Percentiles rank a stretch among this genome's conserved stretches.
Evolutionary conservation across 2,329 filamentous ascomycete species (phyloP).

Genomic region (Penicillium concentricum): DNA sequence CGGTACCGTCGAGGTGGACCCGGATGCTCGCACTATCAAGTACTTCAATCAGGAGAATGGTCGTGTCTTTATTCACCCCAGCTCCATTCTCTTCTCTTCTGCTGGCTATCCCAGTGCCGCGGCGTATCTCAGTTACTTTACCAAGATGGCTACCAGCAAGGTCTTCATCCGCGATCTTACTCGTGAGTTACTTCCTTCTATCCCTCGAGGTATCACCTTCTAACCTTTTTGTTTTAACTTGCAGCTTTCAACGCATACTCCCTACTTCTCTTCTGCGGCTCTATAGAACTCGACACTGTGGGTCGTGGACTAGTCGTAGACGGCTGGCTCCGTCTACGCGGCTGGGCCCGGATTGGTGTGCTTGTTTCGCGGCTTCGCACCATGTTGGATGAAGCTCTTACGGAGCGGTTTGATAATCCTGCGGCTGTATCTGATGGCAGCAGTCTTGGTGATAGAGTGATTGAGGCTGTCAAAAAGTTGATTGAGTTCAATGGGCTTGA

Average conservation of each 20-base stretch:
- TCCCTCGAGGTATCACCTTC: background rate
- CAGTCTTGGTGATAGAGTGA: slow-evolving; percentile 51
- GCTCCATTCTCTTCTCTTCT: slow-evolving; percentile 78
- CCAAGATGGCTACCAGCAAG: slow-evolving; percentile 87
- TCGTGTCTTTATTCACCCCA: slow-evolving; percentile 89
- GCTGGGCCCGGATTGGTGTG: slow-evolving; percentile 94
- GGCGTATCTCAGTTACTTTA: slow-evolving; percentile 84
- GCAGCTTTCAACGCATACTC: slow-evolving; percentile 80
- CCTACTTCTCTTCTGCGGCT: slow-evolving; percentile 81
- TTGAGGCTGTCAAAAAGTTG: slow-evolving; percentile 73
- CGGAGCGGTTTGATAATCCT: slow-evolving; percentile 75
- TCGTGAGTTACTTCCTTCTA: slow-evolving; percentile 56
- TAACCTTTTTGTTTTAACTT: slow-evolving; percentile 1
- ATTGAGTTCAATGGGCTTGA: slow-evolving; percentile 90
- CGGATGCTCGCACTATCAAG: slow-evolving; percentile 86
- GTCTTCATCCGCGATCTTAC: slow-evolving; percentile 89
- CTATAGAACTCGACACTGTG: slow-evolving; percentile 80
- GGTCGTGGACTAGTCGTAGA: slow-evolving; percentile 87
- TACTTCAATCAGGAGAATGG: slow-evolving; percentile 86
- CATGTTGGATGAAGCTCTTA: slow-evolving; percentile 83
- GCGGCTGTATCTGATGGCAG: slow-evolving; percentile 52
- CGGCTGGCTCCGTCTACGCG: slow-evolving; percentile 80
- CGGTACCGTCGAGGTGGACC: slow-evolving; percentile 88
- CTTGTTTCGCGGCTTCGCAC: slow-evolving; percentile 77
- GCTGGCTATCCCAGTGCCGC: slow-evolving; percentile 74